Percentiles rank a stretch among this genome's conserved stretches.
phyloP scores from a whole-genome alignment of 2,329 filamentous ascomycete genomes.

The Diaporthe ampelina region DNA sequence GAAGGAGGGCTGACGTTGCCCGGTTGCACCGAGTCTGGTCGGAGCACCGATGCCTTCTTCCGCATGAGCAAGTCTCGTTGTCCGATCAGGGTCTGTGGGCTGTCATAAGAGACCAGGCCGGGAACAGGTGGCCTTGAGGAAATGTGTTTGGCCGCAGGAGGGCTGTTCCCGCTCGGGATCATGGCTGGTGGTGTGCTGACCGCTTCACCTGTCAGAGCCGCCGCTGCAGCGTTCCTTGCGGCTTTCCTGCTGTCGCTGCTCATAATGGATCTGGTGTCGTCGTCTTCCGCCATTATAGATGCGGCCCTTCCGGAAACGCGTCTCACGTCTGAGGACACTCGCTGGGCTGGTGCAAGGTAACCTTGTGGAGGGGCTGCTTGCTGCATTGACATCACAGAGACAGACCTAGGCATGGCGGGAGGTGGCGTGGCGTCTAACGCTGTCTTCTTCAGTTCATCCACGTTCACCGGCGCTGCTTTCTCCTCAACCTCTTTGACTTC shows the following conservation, averaged over 20 bases:
- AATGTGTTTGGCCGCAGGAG: slow-evolving; percentile 39
- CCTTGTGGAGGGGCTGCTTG: background rate
- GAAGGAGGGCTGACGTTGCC: slow-evolving; percentile 17
- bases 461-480: slow-evolving; percentile 70
- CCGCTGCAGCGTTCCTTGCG: slow-evolving; percentile 43
- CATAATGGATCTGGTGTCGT: slow-evolving; percentile 42
- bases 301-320: background rate
- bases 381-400: slow-evolving; percentile 47
- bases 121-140: slow-evolving; percentile 52
- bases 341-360: slow-evolving; percentile 41
- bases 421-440: slow-evolving; percentile 64
- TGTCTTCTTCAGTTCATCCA: slow-evolving; percentile 76
- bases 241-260: slow-evolving; percentile 38
- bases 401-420: slow-evolving; percentile 50
- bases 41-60: slow-evolving; percentile 55
- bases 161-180: slow-evolving; percentile 31
- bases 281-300: slow-evolving; percentile 60
- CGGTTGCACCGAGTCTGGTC: slow-evolving; percentile 41
- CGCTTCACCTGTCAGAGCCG: slow-evolving; percentile 26
- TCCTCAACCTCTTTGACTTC: slow-evolving; percentile 60
- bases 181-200: slow-evolving; percentile 45
- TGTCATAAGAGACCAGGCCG: slow-evolving; percentile 65
- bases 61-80: slow-evolving; percentile 68
- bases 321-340: slow-evolving; percentile 12
- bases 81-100: slow-evolving; percentile 68